A percentile compares a stretch with the other conserved stretches of the same genome.
Conservation (phyloP, 1,284 basidiomycete species). For the Marasmius tenuissimus region DNA sequence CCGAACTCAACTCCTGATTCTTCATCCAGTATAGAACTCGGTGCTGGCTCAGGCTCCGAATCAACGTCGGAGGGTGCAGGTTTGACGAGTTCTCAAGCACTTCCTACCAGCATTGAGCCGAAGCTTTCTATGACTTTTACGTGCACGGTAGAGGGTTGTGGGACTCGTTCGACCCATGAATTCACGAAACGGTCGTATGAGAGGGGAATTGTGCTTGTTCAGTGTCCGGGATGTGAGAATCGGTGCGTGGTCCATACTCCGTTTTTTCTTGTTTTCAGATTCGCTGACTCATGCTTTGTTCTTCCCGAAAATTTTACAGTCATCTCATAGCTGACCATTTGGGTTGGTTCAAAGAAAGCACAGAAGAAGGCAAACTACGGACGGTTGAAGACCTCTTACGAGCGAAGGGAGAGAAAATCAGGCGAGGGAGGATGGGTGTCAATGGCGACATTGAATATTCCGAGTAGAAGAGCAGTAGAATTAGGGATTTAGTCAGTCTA, state of each 20-base stretch:
- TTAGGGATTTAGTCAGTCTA: constrained; percentile 5
- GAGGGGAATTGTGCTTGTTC: constrained; percentile 87
- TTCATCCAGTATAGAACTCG: constrained; percentile 15
- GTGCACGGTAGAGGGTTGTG: constrained; percentile 80
- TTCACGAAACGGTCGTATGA: constrained; percentile 87
- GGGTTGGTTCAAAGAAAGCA: constrained; percentile 88
- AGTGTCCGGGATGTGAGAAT: constrained; percentile 91
- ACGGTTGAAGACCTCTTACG: constrained; percentile 83
- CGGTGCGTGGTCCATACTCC: constrained; percentile 47
- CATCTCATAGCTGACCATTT: constrained; percentile 91
- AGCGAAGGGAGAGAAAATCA: constrained; percentile 76
- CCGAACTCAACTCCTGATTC: constrained; percentile 10
- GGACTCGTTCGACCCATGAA: constrained; percentile 83
- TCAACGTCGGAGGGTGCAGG: not conserved
- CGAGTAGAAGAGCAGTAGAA: not conserved
- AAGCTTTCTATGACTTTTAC: constrained; percentile 82
- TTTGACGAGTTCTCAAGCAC: constrained; percentile 25
- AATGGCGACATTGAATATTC: constrained; percentile 44
- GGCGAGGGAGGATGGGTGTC: constrained; percentile 49
- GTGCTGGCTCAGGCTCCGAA: not conserved
- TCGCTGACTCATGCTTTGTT: constrained; percentile 3
- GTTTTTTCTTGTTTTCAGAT: constrained; percentile 1
- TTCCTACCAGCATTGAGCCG: constrained; percentile 44
- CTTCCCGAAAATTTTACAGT: constrained; percentile 34
- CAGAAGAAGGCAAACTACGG: constrained; percentile 67